phyloP scores from a whole-genome alignment of 441 rosid genomes.

The Gossypium lobatum region DNA sequence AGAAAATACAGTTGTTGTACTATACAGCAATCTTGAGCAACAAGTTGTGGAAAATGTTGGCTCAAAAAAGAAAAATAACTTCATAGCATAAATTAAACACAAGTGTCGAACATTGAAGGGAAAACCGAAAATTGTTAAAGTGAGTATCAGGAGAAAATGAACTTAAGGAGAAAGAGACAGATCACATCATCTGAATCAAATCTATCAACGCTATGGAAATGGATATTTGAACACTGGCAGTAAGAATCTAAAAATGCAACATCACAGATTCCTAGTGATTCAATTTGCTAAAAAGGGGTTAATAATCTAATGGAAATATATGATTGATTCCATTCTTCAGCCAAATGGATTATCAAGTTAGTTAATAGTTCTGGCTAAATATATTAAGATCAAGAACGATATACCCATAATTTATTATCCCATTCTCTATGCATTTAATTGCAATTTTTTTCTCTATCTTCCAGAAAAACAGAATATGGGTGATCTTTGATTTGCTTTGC shows the following conservation, averaged over 20 bases:
- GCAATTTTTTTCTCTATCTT: background rate
- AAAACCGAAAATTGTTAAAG: background rate
- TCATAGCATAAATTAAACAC: background rate
- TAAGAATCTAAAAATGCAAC: constrained; percentile 4
- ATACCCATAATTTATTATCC: background rate
- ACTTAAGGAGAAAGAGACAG: background rate
- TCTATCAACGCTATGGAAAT: background rate
- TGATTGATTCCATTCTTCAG: background rate
- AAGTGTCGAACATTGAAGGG: background rate
- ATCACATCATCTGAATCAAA: background rate
- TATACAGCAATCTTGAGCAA: background rate
- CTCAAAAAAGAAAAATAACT: background rate
- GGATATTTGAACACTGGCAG: constrained; percentile 4
- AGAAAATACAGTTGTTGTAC: background rate
- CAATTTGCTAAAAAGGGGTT: background rate
- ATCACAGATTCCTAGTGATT: background rate
- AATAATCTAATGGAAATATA: background rate
- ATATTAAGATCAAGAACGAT: background rate
- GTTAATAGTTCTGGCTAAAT: background rate
- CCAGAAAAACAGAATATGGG: background rate
- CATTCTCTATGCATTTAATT: background rate
- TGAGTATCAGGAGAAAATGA: background rate
- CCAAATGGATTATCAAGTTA: background rate
- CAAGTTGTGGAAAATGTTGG: background rate
- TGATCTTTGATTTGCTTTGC: background rate